Percentiles rank a stretch among this genome's conserved stretches.
phyloP scores from a whole-genome alignment of 2,329 filamentous ascomycete genomes.

The Scopulariopsis brevicaulis region DNA sequence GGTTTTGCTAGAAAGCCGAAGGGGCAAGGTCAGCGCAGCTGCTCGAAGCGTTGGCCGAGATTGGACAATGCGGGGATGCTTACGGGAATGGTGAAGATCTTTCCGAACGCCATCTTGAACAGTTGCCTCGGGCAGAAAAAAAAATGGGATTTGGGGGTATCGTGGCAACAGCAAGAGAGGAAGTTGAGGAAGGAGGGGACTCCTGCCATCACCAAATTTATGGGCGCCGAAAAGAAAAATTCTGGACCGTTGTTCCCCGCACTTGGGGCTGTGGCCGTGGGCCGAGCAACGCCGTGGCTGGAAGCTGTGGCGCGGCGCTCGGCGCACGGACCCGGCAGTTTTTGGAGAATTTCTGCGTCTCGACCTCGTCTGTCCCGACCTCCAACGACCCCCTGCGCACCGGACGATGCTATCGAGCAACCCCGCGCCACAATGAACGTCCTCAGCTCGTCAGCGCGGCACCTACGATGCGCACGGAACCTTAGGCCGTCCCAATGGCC shows the following conservation, averaged over 20 bases:
- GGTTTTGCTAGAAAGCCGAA: conserved; percentile 57
- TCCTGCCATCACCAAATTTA: background rate
- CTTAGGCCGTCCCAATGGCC: conserved; percentile 6
- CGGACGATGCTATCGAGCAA: background rate
- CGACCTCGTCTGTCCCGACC: background rate
- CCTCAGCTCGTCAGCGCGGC: conserved; percentile 13
- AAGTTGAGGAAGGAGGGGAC: conserved; percentile 3
- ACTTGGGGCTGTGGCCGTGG: background rate
- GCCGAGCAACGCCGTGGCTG: background rate
- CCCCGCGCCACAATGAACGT: conserved; percentile 7
- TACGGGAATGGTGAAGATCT: conserved; percentile 85
- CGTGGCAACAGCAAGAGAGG: background rate
- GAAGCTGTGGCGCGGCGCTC: background rate
- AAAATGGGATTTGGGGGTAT: conserved; percentile 11
- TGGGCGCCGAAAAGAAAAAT: background rate
- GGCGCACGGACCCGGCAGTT: background rate
- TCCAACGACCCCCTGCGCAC: background rate
- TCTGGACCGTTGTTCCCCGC: conserved; percentile 1
- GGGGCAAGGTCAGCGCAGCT: background rate
- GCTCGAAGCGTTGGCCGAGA: background rate
- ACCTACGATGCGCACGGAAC: conserved; percentile 21
- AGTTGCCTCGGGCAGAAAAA: conserved; percentile 10
- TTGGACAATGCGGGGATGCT: conserved; percentile 10
- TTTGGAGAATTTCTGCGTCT: conserved; percentile 1
- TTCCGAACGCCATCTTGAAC: conserved; percentile 85